phyloP scores from a whole-genome alignment of 2,329 filamentous ascomycete species.

The Neophaeococcomyces mojaviensis region DNA sequence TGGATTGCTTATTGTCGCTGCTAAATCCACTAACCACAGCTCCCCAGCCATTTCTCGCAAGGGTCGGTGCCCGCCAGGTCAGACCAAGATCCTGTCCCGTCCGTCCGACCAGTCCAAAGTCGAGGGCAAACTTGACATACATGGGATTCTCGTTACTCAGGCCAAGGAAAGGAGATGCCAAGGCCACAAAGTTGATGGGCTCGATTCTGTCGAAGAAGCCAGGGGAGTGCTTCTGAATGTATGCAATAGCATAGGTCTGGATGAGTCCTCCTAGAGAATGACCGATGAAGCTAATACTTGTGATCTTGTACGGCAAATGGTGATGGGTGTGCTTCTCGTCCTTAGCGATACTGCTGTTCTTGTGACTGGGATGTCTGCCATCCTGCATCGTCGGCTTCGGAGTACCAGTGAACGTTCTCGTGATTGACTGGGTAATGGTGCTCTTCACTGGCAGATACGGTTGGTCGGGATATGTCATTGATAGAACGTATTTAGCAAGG shows the following conservation, averaged over 20 bases:
- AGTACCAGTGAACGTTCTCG: conserved; percentile 40
- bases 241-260: conserved; percentile 76
- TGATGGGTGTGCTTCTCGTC: conserved; percentile 34
- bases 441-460: conserved; percentile 67
- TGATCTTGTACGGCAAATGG: conserved; percentile 57
- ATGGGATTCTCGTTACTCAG: conserved; percentile 95
- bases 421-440: conserved; percentile 42
- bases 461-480: conserved; percentile 89
- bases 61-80: conserved; percentile 74
- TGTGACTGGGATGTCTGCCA: conserved; percentile 47
- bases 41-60: conserved; percentile 63
- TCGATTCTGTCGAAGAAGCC: conserved; percentile 72
- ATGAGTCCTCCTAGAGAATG: conserved; percentile 87
- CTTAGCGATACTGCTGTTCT: conserved; percentile 53
- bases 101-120: conserved; percentile 91
- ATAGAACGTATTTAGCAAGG: conserved; percentile 80
- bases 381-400: conserved; percentile 12
- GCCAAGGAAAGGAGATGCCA: conserved; percentile 75
- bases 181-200: conserved; percentile 90
- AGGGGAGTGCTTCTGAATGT: conserved; percentile 74
- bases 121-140: conserved; percentile 93
- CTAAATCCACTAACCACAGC: conserved; percentile 65
- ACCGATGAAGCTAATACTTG: conserved; percentile 76
- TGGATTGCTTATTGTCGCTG: conserved; percentile 29
- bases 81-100: conserved; percentile 92